These are phyloP conservation scores for Fraxinus cuspidata DNA, from an alignment of 257 asterid species.

Conservation along the genomic window DNA sequence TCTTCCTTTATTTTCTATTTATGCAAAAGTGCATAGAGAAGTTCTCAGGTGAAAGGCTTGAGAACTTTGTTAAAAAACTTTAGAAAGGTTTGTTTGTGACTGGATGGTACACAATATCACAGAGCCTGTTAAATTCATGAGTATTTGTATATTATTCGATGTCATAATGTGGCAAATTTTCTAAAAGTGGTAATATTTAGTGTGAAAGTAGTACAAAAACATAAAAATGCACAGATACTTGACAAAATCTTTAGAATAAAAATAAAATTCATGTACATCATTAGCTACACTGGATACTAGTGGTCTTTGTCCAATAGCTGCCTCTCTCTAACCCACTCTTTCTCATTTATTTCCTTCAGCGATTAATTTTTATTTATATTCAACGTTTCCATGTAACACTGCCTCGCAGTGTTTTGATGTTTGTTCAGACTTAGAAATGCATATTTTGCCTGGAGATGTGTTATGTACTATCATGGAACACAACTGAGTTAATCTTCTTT, in stretches of 20 bases:
- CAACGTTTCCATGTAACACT: not conserved
- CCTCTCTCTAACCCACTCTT: not conserved
- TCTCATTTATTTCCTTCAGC: slow-evolving; percentile 13
- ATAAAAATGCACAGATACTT: not conserved
- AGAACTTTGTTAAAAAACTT: not conserved
- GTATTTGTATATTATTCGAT: not conserved
- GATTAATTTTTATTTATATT: not conserved
- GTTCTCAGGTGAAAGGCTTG: not conserved
- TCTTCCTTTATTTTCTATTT: not conserved
- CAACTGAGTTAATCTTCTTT: slow-evolving; percentile 22
- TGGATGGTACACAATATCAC: not conserved
- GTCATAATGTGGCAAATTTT: not conserved
- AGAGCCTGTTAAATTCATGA: not conserved
- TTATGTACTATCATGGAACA: not conserved
- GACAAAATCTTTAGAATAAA: slow-evolving; percentile 10
- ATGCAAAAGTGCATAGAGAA: not conserved
- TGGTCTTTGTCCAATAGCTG: slow-evolving; percentile 21
- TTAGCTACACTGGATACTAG: slow-evolving; percentile 2
- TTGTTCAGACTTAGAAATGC: slow-evolving; percentile 23
- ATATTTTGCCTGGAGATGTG: slow-evolving; percentile 7
- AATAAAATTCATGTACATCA: slow-evolving; percentile 10
- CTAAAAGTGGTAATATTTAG: not conserved
- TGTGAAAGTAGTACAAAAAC: not conserved
- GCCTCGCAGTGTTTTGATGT: not conserved
- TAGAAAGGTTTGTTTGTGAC: not conserved